These are phyloP conservation scores for Sporothrix phasma DNA, from an alignment of 2,329 filamentous ascomycete species.

Conservation along the genomic window DNA sequence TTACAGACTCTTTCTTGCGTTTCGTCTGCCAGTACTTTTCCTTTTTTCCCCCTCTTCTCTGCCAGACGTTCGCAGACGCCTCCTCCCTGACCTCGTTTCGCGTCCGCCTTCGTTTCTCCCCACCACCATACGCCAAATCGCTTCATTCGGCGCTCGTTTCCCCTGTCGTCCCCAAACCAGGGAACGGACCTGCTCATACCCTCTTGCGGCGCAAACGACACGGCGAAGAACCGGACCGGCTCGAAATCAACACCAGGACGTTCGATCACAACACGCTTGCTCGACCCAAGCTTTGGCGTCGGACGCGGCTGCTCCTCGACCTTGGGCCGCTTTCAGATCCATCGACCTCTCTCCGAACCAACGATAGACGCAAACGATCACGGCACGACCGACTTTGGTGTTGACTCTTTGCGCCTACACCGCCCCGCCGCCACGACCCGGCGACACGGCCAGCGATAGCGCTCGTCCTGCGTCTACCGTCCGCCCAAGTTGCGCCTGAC, in stretches of 20 bases:
- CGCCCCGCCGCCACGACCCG: background rate
- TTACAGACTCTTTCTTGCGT: background rate
- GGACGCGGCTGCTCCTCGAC: background rate
- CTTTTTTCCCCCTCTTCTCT: background rate
- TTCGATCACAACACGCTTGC: background rate
- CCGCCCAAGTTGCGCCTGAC: background rate
- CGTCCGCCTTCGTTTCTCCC: background rate
- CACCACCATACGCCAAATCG: background rate
- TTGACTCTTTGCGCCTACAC: background rate
- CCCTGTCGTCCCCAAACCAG: background rate
- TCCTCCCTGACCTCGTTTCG: background rate
- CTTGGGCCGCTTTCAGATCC: background rate
- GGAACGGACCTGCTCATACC: background rate
- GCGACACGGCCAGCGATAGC: background rate
- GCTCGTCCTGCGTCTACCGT: background rate
- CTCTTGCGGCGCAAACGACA: background rate
- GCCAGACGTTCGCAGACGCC: background rate
- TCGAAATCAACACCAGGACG: background rate
- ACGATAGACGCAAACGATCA: background rate
- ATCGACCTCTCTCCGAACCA: background rate
- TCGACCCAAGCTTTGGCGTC: background rate
- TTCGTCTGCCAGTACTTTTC: background rate
- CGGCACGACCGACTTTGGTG: background rate
- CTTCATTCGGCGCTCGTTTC: background rate
- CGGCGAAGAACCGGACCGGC: background rate